phyloP scores from a whole-genome alignment of 257 asterid species.

The Agastache rugosa region DNA sequence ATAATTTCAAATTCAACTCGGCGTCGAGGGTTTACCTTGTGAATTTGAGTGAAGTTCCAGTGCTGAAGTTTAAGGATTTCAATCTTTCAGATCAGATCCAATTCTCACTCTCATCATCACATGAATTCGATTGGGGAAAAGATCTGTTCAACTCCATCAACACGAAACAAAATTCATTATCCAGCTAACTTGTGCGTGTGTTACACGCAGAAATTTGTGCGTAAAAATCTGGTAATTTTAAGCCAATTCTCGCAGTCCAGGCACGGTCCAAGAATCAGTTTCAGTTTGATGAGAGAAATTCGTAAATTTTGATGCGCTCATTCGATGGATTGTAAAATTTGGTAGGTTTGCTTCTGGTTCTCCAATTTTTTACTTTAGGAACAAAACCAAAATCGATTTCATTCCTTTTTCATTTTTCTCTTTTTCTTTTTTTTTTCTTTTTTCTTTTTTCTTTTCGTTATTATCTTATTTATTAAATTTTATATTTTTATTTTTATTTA shows the following conservation, averaged over 20 bases:
- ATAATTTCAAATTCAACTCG: slow-evolving; percentile 41
- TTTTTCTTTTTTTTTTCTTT: not conserved
- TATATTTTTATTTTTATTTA: too few species aligned
- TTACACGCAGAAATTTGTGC: slow-evolving; percentile 24
- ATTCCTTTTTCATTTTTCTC: not conserved
- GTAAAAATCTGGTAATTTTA: slow-evolving; percentile 24
- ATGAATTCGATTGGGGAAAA: slow-evolving; percentile 45
- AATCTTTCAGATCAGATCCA: slow-evolving; percentile 53
- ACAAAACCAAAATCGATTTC: not conserved
- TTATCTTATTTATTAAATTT: too few species aligned
- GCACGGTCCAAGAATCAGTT: slow-evolving; percentile 41
- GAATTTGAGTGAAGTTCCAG: slow-evolving; percentile 51
- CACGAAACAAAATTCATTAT: slow-evolving; percentile 31
- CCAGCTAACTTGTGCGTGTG: slow-evolving; percentile 32
- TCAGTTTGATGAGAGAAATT: slow-evolving; percentile 35
- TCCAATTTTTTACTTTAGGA: slow-evolving; percentile 11
- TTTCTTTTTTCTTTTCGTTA: not conserved
- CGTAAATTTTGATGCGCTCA: slow-evolving; percentile 19
- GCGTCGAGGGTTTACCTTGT: slow-evolving; percentile 53
- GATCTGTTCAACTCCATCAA: slow-evolving; percentile 39
- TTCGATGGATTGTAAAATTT: slow-evolving; percentile 29
- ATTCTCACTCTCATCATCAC: slow-evolving; percentile 48
- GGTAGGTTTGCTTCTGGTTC: slow-evolving; percentile 37
- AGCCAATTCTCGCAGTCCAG: slow-evolving; percentile 38
- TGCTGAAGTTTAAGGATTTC: slow-evolving; percentile 54